Percentiles rank a stretch among this genome's conserved stretches.
Evolutionary conservation across 2,329 filamentous ascomycete genomes (phyloP).

Genomic region (Xylaria polymorpha): DNA sequence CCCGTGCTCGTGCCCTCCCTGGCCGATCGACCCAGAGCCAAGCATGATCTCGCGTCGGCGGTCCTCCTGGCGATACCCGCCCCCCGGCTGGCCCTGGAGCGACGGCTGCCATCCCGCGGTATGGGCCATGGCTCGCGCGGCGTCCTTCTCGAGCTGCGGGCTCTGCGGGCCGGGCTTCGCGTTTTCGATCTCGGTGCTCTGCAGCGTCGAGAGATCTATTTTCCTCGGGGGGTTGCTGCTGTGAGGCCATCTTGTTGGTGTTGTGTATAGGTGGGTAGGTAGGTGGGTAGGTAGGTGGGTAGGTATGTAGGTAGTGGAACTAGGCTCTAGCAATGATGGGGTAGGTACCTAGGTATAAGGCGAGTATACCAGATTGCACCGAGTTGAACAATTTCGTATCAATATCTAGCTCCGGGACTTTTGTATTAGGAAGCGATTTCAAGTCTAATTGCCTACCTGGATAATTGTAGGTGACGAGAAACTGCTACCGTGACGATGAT

Average conservation of each 20-base stretch:
- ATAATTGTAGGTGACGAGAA: neutral
- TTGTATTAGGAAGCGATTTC: neutral
- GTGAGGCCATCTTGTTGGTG: conserved; percentile 12
- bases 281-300: too few relatives aligned
- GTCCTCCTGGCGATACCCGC: conserved; percentile 66
- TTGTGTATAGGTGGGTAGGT: too few relatives aligned
- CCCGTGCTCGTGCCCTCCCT: conserved; percentile 30
- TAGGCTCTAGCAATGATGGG: neutral
- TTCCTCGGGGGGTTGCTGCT: conserved; percentile 17
- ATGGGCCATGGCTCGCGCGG: conserved; percentile 52
- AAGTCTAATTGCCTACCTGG: neutral
- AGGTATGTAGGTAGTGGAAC: neutral
- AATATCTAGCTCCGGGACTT: neutral
- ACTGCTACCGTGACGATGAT: neutral
- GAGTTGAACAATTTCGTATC: neutral
- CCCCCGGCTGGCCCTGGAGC: conserved; percentile 54
- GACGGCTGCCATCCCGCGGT: conserved; percentile 61
- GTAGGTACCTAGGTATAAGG: neutral
- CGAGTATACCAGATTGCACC: neutral
- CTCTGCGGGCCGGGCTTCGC: conserved; percentile 38
- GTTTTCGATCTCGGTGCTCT: conserved; percentile 23
- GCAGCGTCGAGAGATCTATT: conserved; percentile 27
- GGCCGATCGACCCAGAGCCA: neutral
- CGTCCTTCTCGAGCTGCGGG: conserved; percentile 50
- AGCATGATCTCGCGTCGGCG: conserved; percentile 64